Base-by-base conservation (phyloP, 768 basidiomycete genomes). In the Leucocoprinus leucothites region DNA sequence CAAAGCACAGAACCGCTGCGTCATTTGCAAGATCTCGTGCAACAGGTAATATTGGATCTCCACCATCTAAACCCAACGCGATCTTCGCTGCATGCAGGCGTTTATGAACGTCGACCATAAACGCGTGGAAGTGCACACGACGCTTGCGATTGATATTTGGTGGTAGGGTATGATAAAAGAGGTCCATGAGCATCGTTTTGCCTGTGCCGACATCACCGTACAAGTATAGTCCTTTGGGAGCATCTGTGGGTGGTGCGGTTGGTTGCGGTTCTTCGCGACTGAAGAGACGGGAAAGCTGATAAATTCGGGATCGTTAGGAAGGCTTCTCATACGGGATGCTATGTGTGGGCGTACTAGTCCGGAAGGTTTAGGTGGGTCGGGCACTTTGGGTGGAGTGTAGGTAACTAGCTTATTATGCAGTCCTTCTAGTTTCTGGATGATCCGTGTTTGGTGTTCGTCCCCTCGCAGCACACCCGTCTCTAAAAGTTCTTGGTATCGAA, bases 21-120 rank as follows among this genome's bases (percentile, higher is more conserved):
- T 97, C 87, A 45, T 80, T 79, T 2, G 94, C 96, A 48, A 98
- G 71, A 63, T 94, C 91, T 58, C 89, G 74, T 6, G 94, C 94
- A 9, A 96, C 92, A 19, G 92, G 91, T 22, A 84, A 74, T 64
- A 97, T 90, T 25, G 91, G 87, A 67, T 98, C 94, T 16, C 89
- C 87, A 19, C 84, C 82, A 14, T 79, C 67, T 58, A 75, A 72
- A 1, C 89, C 89, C 74, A 86, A 81, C 53, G 81, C 78, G 41
- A 81, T 73, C 73, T 94, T 94, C 36, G 89, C 81, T 1, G 85
- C 84, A 61, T 98, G 94, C 3, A 95, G 68, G 16, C 94, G 86
- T 65, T 96, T 97, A 68, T 98, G 92, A 19, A 98, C 94, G 66
- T 99, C 97, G 58, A 98, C 86, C 97, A 99, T 98, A 77, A 99